phyloP scores from a whole-genome alignment of 176 grass and related monocot species.

The Oryza coarctata region DNA sequence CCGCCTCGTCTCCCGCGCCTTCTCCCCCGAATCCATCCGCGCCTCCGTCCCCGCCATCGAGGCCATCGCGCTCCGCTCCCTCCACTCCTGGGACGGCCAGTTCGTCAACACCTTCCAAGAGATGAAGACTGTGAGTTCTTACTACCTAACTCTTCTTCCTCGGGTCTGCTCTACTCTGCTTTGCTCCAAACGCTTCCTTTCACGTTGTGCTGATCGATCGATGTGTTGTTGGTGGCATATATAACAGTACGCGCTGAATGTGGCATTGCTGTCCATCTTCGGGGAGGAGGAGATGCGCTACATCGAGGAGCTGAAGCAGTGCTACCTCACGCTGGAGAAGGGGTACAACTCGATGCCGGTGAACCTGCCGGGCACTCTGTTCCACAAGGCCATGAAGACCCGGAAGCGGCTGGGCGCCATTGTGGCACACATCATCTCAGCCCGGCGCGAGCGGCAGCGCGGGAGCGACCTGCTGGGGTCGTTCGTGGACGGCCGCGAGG shows the following conservation, averaged over 20 bases:
- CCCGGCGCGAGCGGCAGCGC: slow-evolving; percentile 51
- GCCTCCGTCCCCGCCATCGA: slow-evolving; percentile 61
- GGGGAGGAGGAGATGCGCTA: slow-evolving; percentile 80
- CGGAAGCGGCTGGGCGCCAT: slow-evolving; percentile 68
- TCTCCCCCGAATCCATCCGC: slow-evolving; percentile 85
- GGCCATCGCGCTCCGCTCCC: slow-evolving; percentile 54
- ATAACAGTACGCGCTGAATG: slow-evolving; percentile 84
- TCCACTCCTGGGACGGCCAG: slow-evolving; percentile 62
- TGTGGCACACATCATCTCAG: slow-evolving; percentile 67
- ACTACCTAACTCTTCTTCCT: neutral
- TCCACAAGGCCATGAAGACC: slow-evolving; percentile 95
- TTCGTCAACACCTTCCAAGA: slow-evolving; percentile 92
- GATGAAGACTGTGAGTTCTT: slow-evolving; percentile 80
- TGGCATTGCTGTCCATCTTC: slow-evolving; percentile 94
- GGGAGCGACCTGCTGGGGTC: slow-evolving; percentile 72
- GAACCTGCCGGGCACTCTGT: slow-evolving; percentile 87
- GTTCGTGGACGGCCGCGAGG: slow-evolving; percentile 80
- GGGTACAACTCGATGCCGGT: slow-evolving; percentile 99
- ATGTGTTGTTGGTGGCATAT: neutral
- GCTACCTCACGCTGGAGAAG: slow-evolving; percentile 92
- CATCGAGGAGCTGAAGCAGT: slow-evolving; percentile 93
- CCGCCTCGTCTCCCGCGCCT: slow-evolving; percentile 77
- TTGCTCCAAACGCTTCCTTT: neutral
- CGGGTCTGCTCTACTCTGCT: neutral
- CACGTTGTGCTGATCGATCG: neutral